Evolutionary conservation across 2,329 filamentous ascomycete genomes (phyloP).

Genomic region (Scedosporium boydii): DNA sequence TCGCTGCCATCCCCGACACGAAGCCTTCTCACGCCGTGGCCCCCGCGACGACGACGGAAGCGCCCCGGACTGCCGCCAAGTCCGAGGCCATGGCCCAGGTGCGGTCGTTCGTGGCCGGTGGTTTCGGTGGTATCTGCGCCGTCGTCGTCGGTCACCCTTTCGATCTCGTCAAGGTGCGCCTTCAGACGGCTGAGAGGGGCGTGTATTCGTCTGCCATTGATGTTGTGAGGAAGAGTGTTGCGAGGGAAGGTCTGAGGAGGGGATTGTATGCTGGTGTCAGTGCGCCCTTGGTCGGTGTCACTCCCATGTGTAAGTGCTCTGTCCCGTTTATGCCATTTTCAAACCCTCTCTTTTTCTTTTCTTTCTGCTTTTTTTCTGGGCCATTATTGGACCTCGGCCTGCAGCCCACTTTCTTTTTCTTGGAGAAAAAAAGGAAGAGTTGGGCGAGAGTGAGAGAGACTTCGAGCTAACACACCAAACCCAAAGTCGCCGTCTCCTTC

Average conservation of each 20-base stretch:
- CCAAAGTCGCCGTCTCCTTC: slow-evolving; percentile 56
- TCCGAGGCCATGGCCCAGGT: slow-evolving; percentile 41
- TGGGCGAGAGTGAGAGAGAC: not conserved
- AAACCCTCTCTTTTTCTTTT: not conserved
- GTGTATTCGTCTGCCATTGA: slow-evolving; percentile 87
- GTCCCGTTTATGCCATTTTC: no score
- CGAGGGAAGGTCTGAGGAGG: slow-evolving; percentile 68
- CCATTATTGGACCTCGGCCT: not conserved
- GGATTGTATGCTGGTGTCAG: slow-evolving; percentile 96
- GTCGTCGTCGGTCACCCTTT: slow-evolving; percentile 95
- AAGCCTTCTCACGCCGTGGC: not conserved
- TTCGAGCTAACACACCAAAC: not conserved
- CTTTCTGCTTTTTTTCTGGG: not conserved
- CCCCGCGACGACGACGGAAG: not conserved
- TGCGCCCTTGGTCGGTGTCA: slow-evolving; percentile 88
- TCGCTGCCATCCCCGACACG: not conserved
- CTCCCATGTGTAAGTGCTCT: slow-evolving; percentile 82
- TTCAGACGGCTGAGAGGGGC: slow-evolving; percentile 92
- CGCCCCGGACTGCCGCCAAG: slow-evolving; percentile 3
- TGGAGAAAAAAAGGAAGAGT: no score
- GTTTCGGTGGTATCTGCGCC: slow-evolving; percentile 87
- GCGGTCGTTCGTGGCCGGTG: slow-evolving; percentile 79
- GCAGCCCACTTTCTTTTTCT: no score
- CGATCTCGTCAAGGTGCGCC: slow-evolving; percentile 91
- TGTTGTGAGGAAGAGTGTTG: slow-evolving; percentile 81